Conservation (phyloP, 163 green algal species). For the Chlorella variabilis region DNA sequence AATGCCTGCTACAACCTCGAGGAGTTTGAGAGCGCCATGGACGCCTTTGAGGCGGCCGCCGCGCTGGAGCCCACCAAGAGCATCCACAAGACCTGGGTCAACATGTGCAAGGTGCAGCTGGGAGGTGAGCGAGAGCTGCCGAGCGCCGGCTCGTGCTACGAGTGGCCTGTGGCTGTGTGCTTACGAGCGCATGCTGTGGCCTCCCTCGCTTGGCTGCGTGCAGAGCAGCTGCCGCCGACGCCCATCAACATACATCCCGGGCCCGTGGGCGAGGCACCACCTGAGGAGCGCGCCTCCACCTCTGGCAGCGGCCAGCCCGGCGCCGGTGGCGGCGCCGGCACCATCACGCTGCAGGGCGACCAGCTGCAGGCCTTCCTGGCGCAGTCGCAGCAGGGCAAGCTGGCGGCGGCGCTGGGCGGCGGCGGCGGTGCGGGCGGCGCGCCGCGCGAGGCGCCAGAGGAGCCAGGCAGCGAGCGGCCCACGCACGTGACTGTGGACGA, state of each 20-base stretch:
- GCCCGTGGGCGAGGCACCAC: too few species aligned
- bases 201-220: neutral
- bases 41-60: conserved; percentile 67
- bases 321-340: neutral
- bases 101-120: conserved; percentile 83
- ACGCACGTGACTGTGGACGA: conserved; percentile 29
- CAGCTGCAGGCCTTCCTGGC: conserved; percentile 30
- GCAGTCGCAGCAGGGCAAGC: neutral
- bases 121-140: conserved; percentile 55
- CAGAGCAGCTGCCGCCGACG: conserved; percentile 9
- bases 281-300: neutral
- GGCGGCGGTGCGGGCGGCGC: neutral
- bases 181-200: neutral
- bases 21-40: conserved; percentile 85
- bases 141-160: neutral
- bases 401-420: neutral
- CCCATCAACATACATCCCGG: too few species aligned
- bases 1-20: conserved; percentile 78
- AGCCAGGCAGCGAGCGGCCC: conserved; percentile 17
- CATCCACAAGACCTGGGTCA: conserved; percentile 74
- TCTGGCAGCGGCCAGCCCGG: neutral
- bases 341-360: conserved; percentile 8
- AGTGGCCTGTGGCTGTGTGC: neutral
- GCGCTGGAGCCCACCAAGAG: conserved; percentile 59
- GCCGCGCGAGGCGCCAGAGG: neutral